phyloP scores from a whole-genome alignment of 2,329 filamentous ascomycete genomes.

The Alternaria arborescens region DNA sequence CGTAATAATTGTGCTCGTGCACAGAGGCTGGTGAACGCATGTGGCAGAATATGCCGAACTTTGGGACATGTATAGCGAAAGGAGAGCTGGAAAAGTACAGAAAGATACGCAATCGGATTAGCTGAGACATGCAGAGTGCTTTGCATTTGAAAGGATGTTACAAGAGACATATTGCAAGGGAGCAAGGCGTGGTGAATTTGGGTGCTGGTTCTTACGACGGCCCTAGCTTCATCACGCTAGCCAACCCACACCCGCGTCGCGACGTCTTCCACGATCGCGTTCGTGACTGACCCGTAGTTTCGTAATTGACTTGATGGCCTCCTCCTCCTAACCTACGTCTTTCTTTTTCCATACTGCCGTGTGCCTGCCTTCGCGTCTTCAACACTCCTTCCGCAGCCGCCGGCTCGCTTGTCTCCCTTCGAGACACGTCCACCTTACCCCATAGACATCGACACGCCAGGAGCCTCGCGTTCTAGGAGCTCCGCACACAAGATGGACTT shows the following conservation, averaged over 20 bases:
- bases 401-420: slow-evolving; percentile 32
- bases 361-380: slow-evolving; percentile 25
- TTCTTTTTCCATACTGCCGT: slow-evolving; percentile 19
- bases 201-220: slow-evolving; percentile 27
- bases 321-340: slow-evolving; percentile 39
- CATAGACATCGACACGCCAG: slow-evolving; percentile 38
- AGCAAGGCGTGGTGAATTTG: slow-evolving; percentile 29
- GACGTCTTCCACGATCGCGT: slow-evolving; percentile 28
- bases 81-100: background rate
- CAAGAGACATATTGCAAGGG: slow-evolving; percentile 21
- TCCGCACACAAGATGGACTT: slow-evolving; percentile 44
- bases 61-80: slow-evolving; percentile 1
- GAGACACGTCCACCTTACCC: slow-evolving; percentile 35
- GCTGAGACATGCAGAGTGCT: slow-evolving; percentile 7
- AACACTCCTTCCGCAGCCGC: slow-evolving; percentile 30
- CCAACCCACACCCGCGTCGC: slow-evolving; percentile 25
- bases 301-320: slow-evolving; percentile 49
- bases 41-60: slow-evolving; percentile 21
- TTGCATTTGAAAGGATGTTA: slow-evolving; percentile 1
- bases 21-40: slow-evolving; percentile 33
- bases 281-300: slow-evolving; percentile 38
- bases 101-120: slow-evolving; percentile 1
- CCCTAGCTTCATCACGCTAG: slow-evolving; percentile 36
- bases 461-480: slow-evolving; percentile 39
- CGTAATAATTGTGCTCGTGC: slow-evolving; percentile 40